Percentiles rank a stretch among this genome's conserved stretches.
Conservation (phyloP, 2,329 filamentous ascomycete genomes). For the Fusarium xylarioides region DNA sequence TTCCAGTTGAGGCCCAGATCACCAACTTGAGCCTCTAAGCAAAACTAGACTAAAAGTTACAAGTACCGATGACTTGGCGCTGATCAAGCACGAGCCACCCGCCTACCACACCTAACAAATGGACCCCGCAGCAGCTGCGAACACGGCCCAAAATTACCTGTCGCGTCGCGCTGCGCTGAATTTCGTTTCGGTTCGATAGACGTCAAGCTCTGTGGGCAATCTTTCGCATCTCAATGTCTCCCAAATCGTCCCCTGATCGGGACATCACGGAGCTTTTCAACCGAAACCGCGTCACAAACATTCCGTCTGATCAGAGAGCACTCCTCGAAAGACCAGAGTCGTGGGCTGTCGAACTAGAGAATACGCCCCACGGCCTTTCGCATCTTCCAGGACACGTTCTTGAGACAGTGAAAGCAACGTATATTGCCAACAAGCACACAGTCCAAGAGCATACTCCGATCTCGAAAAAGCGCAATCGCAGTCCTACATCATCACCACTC, state of each 20-base stretch:
- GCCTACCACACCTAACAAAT: background rate
- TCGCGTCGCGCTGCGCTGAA: conserved; percentile 31
- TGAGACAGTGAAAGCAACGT: conserved; percentile 42
- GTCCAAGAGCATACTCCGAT: background rate
- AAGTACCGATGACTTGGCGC: conserved; percentile 26
- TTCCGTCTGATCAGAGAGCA: conserved; percentile 52
- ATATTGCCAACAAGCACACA: conserved; percentile 16
- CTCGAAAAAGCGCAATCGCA: conserved; percentile 13
- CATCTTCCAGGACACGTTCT: conserved; percentile 51
- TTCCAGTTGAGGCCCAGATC: background rate
- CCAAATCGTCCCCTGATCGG: conserved; percentile 34
- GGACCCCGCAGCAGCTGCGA: conserved; percentile 32
- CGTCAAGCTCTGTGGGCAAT: conserved; percentile 6
- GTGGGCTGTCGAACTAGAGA: conserved; percentile 48
- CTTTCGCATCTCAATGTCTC: conserved; percentile 41
- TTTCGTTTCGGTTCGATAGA: conserved; percentile 11
- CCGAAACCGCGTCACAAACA: conserved; percentile 42
- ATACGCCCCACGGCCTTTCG: conserved; percentile 35
- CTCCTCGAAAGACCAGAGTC: conserved; percentile 49
- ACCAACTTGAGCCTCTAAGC: background rate
- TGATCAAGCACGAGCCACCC: conserved; percentile 34
- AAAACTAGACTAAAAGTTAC: background rate
- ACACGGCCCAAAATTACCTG: conserved; percentile 35
- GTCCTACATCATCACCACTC: background rate
- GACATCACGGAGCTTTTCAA: conserved; percentile 39